These are phyloP conservation scores for Tremella fuciformis DNA, from an alignment of 768 basidiomycete genomes.

Conservation along the genomic window DNA sequence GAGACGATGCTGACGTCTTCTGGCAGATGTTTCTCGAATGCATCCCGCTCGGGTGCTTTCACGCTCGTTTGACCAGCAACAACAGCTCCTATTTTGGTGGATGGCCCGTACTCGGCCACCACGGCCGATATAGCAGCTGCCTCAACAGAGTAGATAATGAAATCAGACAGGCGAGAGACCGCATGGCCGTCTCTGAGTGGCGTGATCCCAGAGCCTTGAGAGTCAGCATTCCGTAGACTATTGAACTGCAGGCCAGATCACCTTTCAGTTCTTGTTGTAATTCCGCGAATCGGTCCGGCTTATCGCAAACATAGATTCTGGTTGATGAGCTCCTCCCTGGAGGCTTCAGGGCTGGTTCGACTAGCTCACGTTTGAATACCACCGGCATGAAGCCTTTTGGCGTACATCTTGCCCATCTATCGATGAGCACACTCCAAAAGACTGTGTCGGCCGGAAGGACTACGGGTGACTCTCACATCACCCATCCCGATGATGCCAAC, in stretches of 20 bases:
- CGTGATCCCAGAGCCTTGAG: slow-evolving; percentile 59
- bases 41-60: slow-evolving; percentile 85
- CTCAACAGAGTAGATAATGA: slow-evolving; percentile 92
- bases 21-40: slow-evolving; percentile 82
- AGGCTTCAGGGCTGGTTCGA: too few relatives aligned
- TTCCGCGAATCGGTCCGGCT: slow-evolving; percentile 67
- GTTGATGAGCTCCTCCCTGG: too few relatives aligned
- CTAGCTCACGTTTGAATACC: slow-evolving; percentile 75
- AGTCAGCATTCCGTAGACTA: neutral
- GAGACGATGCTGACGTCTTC: slow-evolving; percentile 83
- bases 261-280: slow-evolving; percentile 65
- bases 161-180: slow-evolving; percentile 84
- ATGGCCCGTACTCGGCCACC: slow-evolving; percentile 89
- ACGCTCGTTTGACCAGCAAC: slow-evolving; percentile 96
- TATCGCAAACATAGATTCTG: slow-evolving; percentile 88
- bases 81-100: slow-evolving; percentile 85
- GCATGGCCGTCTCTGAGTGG: slow-evolving; percentile 77
- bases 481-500: slow-evolving; percentile 97
- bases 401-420: slow-evolving; percentile 90
- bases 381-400: slow-evolving; percentile 66
- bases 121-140: slow-evolving; percentile 79
- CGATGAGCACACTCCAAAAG: slow-evolving; percentile 1
- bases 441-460: neutral
- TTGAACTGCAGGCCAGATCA: slow-evolving; percentile 41
- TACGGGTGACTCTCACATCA: slow-evolving; percentile 53